A percentile compares a stretch with the other conserved stretches of the same genome.
Evolutionary conservation across 2,329 filamentous ascomycete genomes (phyloP).

Genomic region (Samsoniella hepiali): DNA sequence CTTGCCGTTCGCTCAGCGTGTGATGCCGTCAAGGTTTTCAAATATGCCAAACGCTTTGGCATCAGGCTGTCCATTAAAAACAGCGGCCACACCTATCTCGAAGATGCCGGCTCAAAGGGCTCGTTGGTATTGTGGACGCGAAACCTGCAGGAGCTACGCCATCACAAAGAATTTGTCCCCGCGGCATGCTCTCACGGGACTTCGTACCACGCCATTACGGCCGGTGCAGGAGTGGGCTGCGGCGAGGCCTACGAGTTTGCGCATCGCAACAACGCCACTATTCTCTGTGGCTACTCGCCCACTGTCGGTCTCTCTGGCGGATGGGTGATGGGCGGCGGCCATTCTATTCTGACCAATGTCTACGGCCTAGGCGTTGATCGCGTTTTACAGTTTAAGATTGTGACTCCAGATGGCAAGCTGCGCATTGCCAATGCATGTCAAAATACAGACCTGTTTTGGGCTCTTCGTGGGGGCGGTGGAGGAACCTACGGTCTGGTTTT

Average conservation of each 20-base stretch:
- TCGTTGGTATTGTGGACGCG: slow-evolving; percentile 17
- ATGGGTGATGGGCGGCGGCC: slow-evolving; percentile 35
- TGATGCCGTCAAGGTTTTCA: slow-evolving; percentile 20
- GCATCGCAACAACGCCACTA: slow-evolving; percentile 7
- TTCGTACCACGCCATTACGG: slow-evolving; percentile 11
- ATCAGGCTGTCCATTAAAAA: slow-evolving; percentile 17
- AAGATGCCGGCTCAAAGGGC: neutral
- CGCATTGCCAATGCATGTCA: slow-evolving; percentile 45
- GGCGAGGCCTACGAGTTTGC: slow-evolving; percentile 19
- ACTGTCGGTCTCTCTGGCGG: slow-evolving; percentile 18
- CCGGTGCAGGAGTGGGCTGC: slow-evolving; percentile 15
- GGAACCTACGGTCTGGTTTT: neutral
- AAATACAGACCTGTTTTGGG: slow-evolving; percentile 57
- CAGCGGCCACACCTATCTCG: slow-evolving; percentile 15
- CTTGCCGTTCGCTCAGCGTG: slow-evolving; percentile 15
- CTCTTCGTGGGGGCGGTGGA: slow-evolving; percentile 46
- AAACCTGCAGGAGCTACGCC: slow-evolving; percentile 13
- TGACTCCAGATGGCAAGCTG: slow-evolving; percentile 45
- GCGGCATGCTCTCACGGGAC: neutral
- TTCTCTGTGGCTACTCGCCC: slow-evolving; percentile 18
- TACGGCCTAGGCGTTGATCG: slow-evolving; percentile 56
- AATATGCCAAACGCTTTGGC: slow-evolving; percentile 6
- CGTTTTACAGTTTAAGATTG: slow-evolving; percentile 49
- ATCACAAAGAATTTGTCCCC: slow-evolving; percentile 8
- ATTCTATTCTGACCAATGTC: slow-evolving; percentile 44